These are phyloP conservation scores for Acanthamoeba sp. DNA, from an alignment of 208 protist genomes.

Conservation along the genomic window DNA sequence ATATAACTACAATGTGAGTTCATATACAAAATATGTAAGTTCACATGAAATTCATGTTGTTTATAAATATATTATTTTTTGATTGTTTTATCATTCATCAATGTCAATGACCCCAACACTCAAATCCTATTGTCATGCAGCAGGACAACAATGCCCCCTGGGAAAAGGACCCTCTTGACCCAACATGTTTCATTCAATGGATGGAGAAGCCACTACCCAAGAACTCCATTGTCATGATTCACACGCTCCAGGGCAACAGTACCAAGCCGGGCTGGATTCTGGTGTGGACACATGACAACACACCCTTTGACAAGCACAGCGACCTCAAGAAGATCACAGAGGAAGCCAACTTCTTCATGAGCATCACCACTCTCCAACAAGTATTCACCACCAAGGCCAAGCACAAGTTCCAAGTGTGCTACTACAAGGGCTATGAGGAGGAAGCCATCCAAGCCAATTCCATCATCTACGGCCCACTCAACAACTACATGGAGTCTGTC, in stretches of 20 bases:
- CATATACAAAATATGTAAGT: neutral
- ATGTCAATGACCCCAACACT: neutral
- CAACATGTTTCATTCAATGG: neutral
- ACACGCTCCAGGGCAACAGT: neutral
- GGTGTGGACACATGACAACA: neutral
- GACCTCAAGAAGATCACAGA: neutral
- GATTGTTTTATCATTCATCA: constrained; percentile 24
- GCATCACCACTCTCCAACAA: neutral
- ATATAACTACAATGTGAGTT: constrained; percentile 3
- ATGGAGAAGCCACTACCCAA: neutral
- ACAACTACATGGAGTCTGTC: neutral
- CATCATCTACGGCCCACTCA: neutral
- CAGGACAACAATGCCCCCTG: neutral
- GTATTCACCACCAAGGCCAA: neutral
- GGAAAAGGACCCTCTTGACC: constrained; percentile 2
- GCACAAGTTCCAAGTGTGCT: neutral
- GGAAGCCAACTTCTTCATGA: neutral
- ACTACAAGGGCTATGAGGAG: neutral
- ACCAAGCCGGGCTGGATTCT: neutral
- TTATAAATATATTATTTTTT: neutral
- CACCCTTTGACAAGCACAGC: constrained; percentile 10
- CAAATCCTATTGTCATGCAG: neutral
- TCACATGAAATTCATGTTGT: neutral
- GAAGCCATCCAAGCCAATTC: neutral
- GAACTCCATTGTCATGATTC: neutral